Percentiles rank a stretch among this genome's conserved stretches.
Conservation (phyloP, 1,139 yeast species). For the Blastobotrys indianensis region DNA sequence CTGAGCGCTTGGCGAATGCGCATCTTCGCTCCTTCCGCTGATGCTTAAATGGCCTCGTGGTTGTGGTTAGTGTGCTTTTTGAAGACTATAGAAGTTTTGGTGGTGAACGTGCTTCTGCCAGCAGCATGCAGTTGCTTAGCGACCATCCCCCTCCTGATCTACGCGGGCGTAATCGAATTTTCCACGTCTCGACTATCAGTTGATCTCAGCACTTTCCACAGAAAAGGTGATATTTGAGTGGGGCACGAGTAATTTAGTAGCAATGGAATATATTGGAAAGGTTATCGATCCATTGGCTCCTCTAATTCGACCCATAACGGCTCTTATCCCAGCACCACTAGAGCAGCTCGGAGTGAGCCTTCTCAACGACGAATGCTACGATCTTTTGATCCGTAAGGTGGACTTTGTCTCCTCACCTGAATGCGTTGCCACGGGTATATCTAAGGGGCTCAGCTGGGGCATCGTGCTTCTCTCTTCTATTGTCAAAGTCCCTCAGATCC, state of each 20-base stretch:
- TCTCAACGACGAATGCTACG: constrained; percentile 24
- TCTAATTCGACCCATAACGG: constrained; percentile 21
- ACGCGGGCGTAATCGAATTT: too few species aligned
- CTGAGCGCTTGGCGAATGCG: background rate
- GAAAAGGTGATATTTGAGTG: too few species aligned
- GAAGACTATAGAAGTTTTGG: too few species aligned
- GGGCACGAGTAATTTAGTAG: background rate
- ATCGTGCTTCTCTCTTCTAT: constrained; percentile 35
- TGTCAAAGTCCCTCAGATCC: constrained; percentile 38
- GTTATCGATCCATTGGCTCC: constrained; percentile 22
- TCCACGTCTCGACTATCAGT: too few species aligned
- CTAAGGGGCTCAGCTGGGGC: constrained; percentile 34
- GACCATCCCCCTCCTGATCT: too few species aligned
- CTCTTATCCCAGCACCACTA: constrained; percentile 23
- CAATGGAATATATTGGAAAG: constrained; percentile 23
- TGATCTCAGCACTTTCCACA: too few species aligned
- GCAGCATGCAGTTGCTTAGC: too few species aligned
- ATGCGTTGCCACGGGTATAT: constrained; percentile 28
- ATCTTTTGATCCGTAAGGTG: constrained; percentile 22
- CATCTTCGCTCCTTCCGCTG: background rate
- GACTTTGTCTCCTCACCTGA: constrained; percentile 27
- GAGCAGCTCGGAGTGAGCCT: constrained; percentile 18
- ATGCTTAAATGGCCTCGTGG: too few species aligned
- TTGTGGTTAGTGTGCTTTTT: too few species aligned
- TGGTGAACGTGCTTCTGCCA: too few species aligned